Conservation (phyloP, 73 alveolate species). For the Urostyla sp. region DNA sequence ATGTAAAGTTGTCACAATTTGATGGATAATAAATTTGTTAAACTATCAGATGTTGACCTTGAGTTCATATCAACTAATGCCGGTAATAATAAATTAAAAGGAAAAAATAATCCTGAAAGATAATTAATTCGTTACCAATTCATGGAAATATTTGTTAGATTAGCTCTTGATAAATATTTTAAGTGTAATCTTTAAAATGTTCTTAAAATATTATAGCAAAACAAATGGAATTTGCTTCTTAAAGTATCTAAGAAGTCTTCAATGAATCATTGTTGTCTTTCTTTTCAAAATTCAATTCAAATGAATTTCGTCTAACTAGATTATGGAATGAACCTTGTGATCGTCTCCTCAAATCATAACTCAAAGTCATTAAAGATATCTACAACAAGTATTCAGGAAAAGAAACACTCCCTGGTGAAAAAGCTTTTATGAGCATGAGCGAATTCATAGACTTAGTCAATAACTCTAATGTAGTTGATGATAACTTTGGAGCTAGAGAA, state of each 20-base stretch:
- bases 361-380: conserved; percentile 45
- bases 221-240: conserved; percentile 9
- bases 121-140: conserved; percentile 63
- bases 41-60: conserved; percentile 59
- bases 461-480: conserved; percentile 61
- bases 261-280: conserved; percentile 41
- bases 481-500: conserved; percentile 63
- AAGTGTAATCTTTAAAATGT: conserved; percentile 1
- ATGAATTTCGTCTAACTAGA: conserved; percentile 32
- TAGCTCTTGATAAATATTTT: conserved; percentile 50
- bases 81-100: conserved; percentile 20
- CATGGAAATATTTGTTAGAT: conserved; percentile 61
- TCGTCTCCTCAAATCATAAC: conserved; percentile 21
- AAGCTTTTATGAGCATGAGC: conserved; percentile 56
- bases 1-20: conserved; percentile 23
- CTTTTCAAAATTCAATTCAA: conserved; percentile 40
- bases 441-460: conserved; percentile 58
- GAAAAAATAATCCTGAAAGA: conserved; percentile 55
- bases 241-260: conserved; percentile 37
- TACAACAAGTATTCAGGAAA: conserved; percentile 57
- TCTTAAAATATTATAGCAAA: neutral
- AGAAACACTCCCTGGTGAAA: conserved; percentile 57
- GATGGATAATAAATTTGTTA: conserved; percentile 51
- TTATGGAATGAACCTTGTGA: conserved; percentile 76
- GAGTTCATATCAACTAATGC: conserved; percentile 65